Evolutionary conservation across 345 rosid genomes (phyloP), one percentile per base, ranked within the genome.

Genomic region (Linum tenue): DNA sequence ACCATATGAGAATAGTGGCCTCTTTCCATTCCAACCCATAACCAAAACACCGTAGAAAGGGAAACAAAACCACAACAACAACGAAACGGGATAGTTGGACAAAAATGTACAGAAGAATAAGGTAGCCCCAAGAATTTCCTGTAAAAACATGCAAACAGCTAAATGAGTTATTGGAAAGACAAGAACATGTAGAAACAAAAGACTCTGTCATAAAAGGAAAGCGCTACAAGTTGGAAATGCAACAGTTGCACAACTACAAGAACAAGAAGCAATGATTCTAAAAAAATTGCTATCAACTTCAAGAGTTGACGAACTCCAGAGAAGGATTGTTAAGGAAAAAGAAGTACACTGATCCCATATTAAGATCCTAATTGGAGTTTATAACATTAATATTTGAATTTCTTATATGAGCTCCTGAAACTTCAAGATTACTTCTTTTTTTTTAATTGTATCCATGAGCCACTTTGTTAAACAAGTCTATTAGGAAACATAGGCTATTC

Each of bases 21-120:
- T 92, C 98, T 82, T 85, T 90, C 96, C 86, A 88, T 59, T 92
- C 92, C 83, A 92, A 80, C 56, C 97, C 98, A 75, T 92, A 92
- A 67, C 98, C 98, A 62, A 83, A 76, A 66, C 74, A 81, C 40
- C 70, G 78, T 67, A 92, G 77, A 59, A 88, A 71, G 38, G 94
- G 90, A 71, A 56, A 92, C 55, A 90, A 63, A 58, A 76, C 75
- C 70, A 80, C 83, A 75, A 92, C 96, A 73, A 90, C 98, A 57
- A 83, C 73, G 37, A 75, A 67, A 62, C 97, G 95, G 4, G 98
- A 83, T 60, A 75, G 55, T 76, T 77, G 97, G 70, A 92, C 81
- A 76, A 79, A 85, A 42, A 79, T 5, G 63, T 88, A 92, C 37
- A 88, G 86, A 62, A 92, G 90, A 81, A 85, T 60, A 10, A 92